phyloP scores from a whole-genome alignment of 805 yeast species.

The Vanderwaltozyma tropicalis region DNA sequence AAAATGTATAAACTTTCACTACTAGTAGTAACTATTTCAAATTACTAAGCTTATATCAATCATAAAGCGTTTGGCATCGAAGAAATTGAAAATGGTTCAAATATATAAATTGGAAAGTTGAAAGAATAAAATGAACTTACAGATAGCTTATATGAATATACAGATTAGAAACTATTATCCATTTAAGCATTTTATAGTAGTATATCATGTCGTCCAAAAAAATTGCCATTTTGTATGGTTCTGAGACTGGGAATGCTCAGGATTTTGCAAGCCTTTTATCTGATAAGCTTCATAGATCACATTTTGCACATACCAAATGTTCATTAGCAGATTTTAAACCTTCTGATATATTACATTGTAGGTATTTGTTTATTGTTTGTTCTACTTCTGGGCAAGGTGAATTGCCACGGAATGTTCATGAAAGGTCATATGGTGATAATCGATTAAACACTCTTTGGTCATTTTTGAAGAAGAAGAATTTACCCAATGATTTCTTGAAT shows the following conservation, averaged over 20 bases:
- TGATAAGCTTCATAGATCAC: constrained; percentile 42
- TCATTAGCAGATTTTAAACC: constrained; percentile 54
- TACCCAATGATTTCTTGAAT: constrained; percentile 50
- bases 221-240: constrained; percentile 68
- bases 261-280: constrained; percentile 67
- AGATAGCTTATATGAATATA: too few relatives aligned
- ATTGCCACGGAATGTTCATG: constrained; percentile 64
- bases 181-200: too few relatives aligned
- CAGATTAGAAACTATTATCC: not conserved
- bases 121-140: too few relatives aligned
- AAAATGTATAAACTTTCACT: too few relatives aligned
- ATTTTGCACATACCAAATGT: constrained; percentile 38
- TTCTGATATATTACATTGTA: constrained; percentile 42
- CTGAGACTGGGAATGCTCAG: constrained; percentile 87
- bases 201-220: constrained; percentile 15
- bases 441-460: constrained; percentile 45
- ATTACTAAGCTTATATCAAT: too few relatives aligned
- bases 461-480: constrained; percentile 54
- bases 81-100: too few relatives aligned
- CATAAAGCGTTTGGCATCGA: too few relatives aligned
- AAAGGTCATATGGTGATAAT: constrained; percentile 15
- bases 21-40: too few relatives aligned
- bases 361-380: constrained; percentile 38
- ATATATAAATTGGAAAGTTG: too few relatives aligned
- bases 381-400: constrained; percentile 97